Evolutionary conservation across 176 grass and related monocot species (phyloP).

Genomic region (barley (Hordeum vulgare)): DNA sequence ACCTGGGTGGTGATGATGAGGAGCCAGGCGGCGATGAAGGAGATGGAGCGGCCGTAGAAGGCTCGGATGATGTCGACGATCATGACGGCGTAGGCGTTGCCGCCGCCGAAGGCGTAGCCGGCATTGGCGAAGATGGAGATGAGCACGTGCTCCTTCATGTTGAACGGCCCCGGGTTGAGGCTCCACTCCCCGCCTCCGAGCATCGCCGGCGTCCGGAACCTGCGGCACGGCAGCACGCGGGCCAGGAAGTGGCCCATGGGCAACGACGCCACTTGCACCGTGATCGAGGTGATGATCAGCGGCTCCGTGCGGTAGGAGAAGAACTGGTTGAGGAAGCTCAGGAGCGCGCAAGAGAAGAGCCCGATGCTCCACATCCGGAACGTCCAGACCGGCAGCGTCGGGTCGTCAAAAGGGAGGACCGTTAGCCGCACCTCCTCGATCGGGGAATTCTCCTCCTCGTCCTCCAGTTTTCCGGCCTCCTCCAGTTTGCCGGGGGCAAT

Average conservation of each 20-base stretch:
- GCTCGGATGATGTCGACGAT: conserved; percentile 76
- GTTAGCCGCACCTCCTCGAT: conserved; percentile 81
- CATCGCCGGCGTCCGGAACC: background rate
- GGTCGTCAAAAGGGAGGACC: conserved; percentile 55
- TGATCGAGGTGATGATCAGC: conserved; percentile 76
- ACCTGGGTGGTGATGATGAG: conserved; percentile 93
- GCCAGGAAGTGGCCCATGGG: conserved; percentile 83
- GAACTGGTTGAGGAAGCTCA: conserved; percentile 97
- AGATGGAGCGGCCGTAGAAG: conserved; percentile 65
- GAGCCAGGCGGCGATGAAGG: conserved; percentile 57
- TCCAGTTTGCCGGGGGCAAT: background rate
- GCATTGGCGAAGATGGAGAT: conserved; percentile 98
- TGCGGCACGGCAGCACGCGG: conserved; percentile 29
- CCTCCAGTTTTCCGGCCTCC: background rate
- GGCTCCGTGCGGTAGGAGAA: conserved; percentile 82
- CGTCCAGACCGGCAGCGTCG: conserved; percentile 80
- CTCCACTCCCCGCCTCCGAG: conserved; percentile 46
- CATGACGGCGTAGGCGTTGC: conserved; percentile 67
- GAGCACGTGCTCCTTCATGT: conserved; percentile 98
- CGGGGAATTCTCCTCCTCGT: conserved; percentile 40
- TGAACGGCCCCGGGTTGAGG: conserved; percentile 90
- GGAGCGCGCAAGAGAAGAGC: conserved; percentile 46
- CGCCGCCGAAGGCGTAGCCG: conserved; percentile 66
- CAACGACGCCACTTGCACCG: conserved; percentile 79
- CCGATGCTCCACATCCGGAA: conserved; percentile 91